These are phyloP conservation scores for Myriosclerotinia duriaeana DNA, from an alignment of 2,329 filamentous ascomycete genomes.

Conservation along the genomic window DNA sequence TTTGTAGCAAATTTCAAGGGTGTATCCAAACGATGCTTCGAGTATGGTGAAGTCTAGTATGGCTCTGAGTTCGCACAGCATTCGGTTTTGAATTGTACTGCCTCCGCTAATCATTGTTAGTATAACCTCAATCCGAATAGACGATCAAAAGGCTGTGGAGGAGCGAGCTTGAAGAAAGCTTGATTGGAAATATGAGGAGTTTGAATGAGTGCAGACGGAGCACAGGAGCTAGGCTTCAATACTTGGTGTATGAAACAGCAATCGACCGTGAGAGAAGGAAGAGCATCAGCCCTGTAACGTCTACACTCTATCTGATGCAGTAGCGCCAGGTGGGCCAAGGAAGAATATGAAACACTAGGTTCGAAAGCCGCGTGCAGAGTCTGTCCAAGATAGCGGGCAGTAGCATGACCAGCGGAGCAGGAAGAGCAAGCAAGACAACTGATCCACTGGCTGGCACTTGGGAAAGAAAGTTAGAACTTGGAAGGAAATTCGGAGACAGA, in stretches of 20 bases:
- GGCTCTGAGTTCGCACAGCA: neutral
- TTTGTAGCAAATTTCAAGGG: neutral
- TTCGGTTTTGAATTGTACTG: neutral
- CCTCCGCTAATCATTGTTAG: constrained; percentile 2
- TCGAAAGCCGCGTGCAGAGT: neutral
- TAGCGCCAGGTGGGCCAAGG: neutral
- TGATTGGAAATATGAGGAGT: neutral
- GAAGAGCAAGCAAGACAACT: neutral
- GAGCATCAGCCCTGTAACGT: neutral
- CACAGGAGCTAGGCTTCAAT: neutral
- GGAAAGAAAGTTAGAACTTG: neutral
- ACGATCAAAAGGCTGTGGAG: neutral
- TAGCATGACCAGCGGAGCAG: neutral
- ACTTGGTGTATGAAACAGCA: too few relatives aligned
- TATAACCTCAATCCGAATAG: neutral
- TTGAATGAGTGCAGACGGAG: too few relatives aligned
- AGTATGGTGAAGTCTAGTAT: neutral
- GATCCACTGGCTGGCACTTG: neutral
- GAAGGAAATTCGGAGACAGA: neutral
- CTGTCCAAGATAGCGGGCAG: too few relatives aligned
- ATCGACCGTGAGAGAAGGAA: neutral
- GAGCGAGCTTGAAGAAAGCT: neutral
- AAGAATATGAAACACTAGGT: neutral
- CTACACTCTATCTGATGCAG: neutral
- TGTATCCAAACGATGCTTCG: neutral